Base-by-base conservation (phyloP, 257 asterid species). In the Rubia yunnanensis region DNA sequence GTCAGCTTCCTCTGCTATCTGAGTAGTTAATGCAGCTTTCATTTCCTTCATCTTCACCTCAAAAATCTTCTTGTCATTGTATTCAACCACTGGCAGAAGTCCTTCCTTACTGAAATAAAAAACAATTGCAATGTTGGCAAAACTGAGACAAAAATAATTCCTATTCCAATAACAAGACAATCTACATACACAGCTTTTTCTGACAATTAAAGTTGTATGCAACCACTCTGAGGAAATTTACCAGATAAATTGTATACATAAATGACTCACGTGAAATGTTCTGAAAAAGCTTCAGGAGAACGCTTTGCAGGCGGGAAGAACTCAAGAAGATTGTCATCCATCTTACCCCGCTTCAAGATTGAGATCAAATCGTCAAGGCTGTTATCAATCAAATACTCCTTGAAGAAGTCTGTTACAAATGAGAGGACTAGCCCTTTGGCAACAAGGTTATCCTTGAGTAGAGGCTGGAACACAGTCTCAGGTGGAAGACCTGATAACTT, bases 401-500 rank as follows among this genome's bases (percentile, higher is more conserved):
- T 89, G 82, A 94, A 94, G 83, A 94, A 89, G 58, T 94, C 96
- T 46, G 96, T 94, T 78, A 90, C 80, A 73, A 94, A 94, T 35
- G 95, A 71, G 70, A 94, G 95, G 69, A 94, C 97, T 78, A 94
- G 80, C 88, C 99, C 99, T 79, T 94, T 94, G 77, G 81, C 95
- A 36, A 94, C 88, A 74, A 94, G 99, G 80, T 94, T 94, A 73
- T 94, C 99, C 77, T 94, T 94, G 80, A 88, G 97, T 72, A 94
- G 76, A 70, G 99, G 99, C 67, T 94, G 99, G 80, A 94, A 81
- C 41, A 94, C 99, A 62, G 94, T 85, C 86, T 94, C 99, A 0
- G 99, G 99, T 30, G 95, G 97, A 32, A 94, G 97, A 64, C 99
- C 97, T 48, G 99, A 94, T 75, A 94, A 72, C 76, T 91, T 94